Conservation (phyloP, 1,284 basidiomycete species). For the Dichomitus squalens region DNA sequence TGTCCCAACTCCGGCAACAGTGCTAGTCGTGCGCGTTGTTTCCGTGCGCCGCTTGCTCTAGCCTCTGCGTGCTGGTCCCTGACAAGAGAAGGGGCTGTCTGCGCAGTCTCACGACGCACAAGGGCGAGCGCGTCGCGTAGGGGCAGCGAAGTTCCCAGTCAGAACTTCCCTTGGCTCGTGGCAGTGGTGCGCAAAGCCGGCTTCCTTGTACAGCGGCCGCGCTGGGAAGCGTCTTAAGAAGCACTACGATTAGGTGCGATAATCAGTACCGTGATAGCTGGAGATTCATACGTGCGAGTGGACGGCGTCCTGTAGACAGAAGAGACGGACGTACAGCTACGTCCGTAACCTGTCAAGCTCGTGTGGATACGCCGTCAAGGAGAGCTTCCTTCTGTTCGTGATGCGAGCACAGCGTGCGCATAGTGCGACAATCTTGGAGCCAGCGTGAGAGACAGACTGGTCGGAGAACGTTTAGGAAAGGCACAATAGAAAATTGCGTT, state of each 20-base stretch:
- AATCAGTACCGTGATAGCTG: background rate
- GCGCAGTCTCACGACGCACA: background rate
- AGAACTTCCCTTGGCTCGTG: slow-evolving; percentile 1
- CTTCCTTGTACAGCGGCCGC: background rate
- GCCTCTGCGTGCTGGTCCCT: background rate
- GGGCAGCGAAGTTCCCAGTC: slow-evolving; percentile 2
- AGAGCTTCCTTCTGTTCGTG: background rate
- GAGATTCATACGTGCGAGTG: background rate
- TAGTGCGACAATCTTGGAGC: background rate
- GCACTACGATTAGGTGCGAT: slow-evolving; percentile 3
- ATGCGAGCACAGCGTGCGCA: background rate
- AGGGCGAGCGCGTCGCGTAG: too few species aligned
- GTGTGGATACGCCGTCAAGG: slow-evolving; percentile 2
- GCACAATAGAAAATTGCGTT: too few species aligned
- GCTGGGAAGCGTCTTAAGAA: background rate
- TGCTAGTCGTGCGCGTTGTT: background rate
- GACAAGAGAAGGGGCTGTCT: background rate
- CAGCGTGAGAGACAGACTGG: too few species aligned
- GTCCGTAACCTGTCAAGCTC: background rate
- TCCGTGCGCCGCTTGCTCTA: background rate
- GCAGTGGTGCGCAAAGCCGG: background rate
- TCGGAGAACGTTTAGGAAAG: too few species aligned
- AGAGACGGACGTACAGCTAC: too few species aligned
- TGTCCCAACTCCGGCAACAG: background rate
- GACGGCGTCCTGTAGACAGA: background rate